These are phyloP conservation scores for Schizosaccharomyces pombe DNA, from an alignment of 805 yeast genomes.

Conservation along the genomic window DNA sequence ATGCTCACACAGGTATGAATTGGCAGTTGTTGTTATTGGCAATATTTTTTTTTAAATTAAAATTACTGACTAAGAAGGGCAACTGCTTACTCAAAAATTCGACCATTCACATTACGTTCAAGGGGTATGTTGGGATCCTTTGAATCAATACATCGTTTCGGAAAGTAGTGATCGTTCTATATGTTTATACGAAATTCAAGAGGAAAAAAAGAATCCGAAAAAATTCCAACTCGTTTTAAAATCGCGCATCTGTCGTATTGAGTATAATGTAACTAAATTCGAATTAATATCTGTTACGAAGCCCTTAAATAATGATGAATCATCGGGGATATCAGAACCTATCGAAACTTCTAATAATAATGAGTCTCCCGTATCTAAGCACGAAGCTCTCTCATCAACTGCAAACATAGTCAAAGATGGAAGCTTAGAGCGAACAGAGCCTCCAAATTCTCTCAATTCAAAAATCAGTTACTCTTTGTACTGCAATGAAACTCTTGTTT, in stretches of 20 bases:
- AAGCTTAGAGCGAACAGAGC: too few species aligned
- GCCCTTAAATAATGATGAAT: too few species aligned
- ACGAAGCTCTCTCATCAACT: too few species aligned
- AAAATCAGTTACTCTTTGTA: slow-evolving; percentile 20
- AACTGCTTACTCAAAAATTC: slow-evolving; percentile 27
- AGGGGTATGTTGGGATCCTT: slow-evolving; percentile 92
- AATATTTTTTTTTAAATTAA: background rate
- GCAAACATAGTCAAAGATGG: too few species aligned
- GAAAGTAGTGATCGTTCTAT: slow-evolving; percentile 79
- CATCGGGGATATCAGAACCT: too few species aligned
- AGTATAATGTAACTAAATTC: slow-evolving; percentile 10
- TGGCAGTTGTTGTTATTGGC: background rate
- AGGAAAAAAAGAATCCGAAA: background rate
- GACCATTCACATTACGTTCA: slow-evolving; percentile 81
- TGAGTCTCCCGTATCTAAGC: too few species aligned
- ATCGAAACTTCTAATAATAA: too few species aligned
- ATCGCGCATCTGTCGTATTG: background rate
- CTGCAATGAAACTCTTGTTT: slow-evolving; percentile 69
- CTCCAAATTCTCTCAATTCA: slow-evolving; percentile 10
- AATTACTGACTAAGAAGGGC: background rate
- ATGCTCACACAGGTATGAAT: slow-evolving; percentile 31
- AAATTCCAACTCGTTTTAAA: background rate
- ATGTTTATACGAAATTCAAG: slow-evolving; percentile 26
- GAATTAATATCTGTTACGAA: slow-evolving; percentile 11
- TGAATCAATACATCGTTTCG: slow-evolving; percentile 49